Base-by-base conservation (phyloP, 2,329 filamentous ascomycete species). In the Xylaria hypoxylon region DNA sequence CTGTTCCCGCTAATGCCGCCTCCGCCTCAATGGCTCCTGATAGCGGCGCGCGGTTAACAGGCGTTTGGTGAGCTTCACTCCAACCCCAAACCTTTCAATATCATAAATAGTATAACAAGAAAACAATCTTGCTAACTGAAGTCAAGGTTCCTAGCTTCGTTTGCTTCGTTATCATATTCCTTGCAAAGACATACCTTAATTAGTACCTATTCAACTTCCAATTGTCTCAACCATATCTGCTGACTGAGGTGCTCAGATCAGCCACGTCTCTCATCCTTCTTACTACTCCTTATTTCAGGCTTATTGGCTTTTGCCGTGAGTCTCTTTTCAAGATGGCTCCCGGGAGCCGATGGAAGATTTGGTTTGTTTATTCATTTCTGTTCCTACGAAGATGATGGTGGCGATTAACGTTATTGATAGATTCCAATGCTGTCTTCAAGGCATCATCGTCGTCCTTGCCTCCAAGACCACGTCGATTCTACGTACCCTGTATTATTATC, bases 171-270 rank as follows among this genome's bases (percentile, higher is more conserved):
- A 15, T 81, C 80, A 2, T 77, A 80, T 67, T 82, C 79, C 6
- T 73, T 85, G 13, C 80, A 85, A 64, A 79, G 80, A 44, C 84
- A 86, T 70, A 83, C 82, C 22, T 76, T 86, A 59, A 81, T 83
- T 68, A 82, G 85, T 85, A 74, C 62, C 33, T 40, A 45, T 51
- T 33, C 22, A 2, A 2, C 52, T 22, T 11, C 6, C 8, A 31
- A 26, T 40, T 35, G 51, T n/a, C 44, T 45, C 56, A 15, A 52
- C 2, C 6, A 15, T 4, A 24, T 15, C 57, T 28, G 55, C 67
- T 75, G 24, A 77, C 62, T 6, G 31, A 6, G 11, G 13, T 57
- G 17, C 38, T 44, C 67, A 86, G 85, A 84, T 70, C 80, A 81
- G 47, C 84, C 84, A 0, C 80, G 82, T 13, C 75, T 85, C 22